A percentile compares a stretch with the other conserved stretches of the same genome.
phyloP scores from a whole-genome alignment of 164 flowering plant genomes.

The Vitis rupestris region DNA sequence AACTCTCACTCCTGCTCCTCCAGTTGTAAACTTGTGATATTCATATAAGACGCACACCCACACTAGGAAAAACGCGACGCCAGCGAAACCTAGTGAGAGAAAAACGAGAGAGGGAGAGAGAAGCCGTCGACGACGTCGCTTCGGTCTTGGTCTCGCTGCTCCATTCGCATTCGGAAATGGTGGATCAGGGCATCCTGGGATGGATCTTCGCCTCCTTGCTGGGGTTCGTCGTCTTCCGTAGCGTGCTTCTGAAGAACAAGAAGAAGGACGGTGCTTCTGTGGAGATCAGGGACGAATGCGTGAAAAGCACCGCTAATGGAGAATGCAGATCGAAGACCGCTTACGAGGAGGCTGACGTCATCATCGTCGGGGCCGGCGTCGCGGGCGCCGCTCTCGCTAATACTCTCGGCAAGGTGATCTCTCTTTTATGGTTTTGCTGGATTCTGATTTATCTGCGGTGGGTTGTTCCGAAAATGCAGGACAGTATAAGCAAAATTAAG shows the following conservation, averaged over 20 bases:
- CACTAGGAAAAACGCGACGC: neutral
- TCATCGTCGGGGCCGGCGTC: constrained; percentile 95
- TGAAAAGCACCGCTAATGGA: constrained; percentile 12
- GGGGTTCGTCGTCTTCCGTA: constrained; percentile 13
- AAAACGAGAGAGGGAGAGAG: neutral
- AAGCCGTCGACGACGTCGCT: constrained; percentile 1
- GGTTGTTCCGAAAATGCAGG: too few relatives aligned
- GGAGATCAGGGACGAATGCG: constrained; percentile 10
- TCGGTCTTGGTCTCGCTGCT: neutral
- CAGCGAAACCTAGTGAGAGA: constrained; percentile 5
- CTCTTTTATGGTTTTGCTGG: neutral
- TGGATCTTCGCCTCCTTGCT: constrained; percentile 22
- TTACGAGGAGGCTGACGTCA: constrained; percentile 46
- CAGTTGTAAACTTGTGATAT: too few relatives aligned
- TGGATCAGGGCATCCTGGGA: constrained; percentile 22
- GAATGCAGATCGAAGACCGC: constrained; percentile 33
- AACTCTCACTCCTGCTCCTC: too few relatives aligned
- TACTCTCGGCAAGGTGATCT: constrained; percentile 80
- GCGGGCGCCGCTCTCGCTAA: constrained; percentile 90
- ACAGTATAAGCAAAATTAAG: too few relatives aligned
- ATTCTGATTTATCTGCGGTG: neutral
- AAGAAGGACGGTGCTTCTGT: neutral
- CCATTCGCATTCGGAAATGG: constrained; percentile 9
- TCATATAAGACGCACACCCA: too few relatives aligned
- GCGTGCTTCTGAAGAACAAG: neutral